Conservation (phyloP, 805 yeast species). For the Starmerella vaccinii region DNA sequence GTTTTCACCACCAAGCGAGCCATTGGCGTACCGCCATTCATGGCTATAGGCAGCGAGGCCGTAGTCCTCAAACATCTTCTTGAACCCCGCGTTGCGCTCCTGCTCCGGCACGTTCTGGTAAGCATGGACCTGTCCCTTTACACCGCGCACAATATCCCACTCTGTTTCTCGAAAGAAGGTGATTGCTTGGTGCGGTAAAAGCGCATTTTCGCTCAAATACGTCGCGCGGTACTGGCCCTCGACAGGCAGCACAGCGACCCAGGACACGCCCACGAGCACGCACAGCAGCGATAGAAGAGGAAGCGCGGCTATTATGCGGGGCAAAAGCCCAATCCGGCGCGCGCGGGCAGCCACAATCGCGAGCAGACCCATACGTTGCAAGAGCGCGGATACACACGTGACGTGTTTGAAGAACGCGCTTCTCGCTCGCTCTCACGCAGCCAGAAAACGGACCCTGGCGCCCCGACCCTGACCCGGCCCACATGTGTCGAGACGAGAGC, state of each 20-base stretch:
- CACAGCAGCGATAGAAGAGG: conserved; percentile 28
- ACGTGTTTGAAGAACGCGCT: not conserved
- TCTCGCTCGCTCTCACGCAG: not conserved
- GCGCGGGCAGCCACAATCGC: conserved; percentile 29
- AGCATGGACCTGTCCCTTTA: conserved; percentile 47
- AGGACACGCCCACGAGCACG: conserved; percentile 37
- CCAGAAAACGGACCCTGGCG: not conserved
- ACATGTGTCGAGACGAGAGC: not conserved
- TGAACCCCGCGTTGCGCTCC: conserved; percentile 34
- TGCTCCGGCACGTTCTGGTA: conserved; percentile 19
- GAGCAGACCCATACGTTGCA: conserved; percentile 30
- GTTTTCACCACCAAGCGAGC: conserved; percentile 21
- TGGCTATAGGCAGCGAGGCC: conserved; percentile 58
- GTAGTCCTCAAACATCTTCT: conserved; percentile 52
- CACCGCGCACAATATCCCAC: conserved; percentile 86
- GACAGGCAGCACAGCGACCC: conserved; percentile 56
- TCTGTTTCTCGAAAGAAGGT: conserved; percentile 87
- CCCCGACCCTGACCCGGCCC: not conserved
- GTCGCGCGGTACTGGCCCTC: conserved; percentile 76
- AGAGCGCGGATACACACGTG: not conserved
- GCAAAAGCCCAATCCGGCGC: conserved; percentile 26
- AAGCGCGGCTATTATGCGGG: conserved; percentile 23
- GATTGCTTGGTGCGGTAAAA: conserved; percentile 92
- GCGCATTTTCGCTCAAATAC: conserved; percentile 88
- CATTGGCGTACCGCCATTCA: conserved; percentile 27